Evolutionary conservation across 441 rosid species (phyloP).

Genomic region (Sinapis alba): DNA sequence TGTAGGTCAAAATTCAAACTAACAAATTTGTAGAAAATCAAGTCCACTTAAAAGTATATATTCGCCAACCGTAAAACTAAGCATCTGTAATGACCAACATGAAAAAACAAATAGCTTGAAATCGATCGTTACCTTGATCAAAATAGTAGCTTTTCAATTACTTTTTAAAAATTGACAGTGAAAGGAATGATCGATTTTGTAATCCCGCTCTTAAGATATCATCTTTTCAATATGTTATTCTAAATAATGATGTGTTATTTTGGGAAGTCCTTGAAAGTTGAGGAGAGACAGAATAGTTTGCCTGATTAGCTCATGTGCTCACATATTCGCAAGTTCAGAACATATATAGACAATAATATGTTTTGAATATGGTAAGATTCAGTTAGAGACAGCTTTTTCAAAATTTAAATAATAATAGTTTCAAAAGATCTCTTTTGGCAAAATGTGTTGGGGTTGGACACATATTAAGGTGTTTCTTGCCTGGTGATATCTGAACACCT

Average conservation of each 20-base stretch:
- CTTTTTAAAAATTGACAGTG: not conserved
- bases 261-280: not conserved
- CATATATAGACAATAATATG: not conserved
- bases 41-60: not conserved
- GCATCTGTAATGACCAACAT: not conserved
- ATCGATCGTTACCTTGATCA: not conserved
- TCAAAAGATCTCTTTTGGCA: conserved; percentile 12
- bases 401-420: not conserved
- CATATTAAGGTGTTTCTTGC: conserved; percentile 26
- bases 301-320: not conserved
- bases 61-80: not conserved
- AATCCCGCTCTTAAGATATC: not conserved
- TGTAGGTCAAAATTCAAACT: not conserved
- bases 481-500: conserved; percentile 33
- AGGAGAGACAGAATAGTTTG: not conserved
- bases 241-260: not conserved
- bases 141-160: not conserved
- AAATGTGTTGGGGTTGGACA: conserved; percentile 35
- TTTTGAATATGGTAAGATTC: conserved; percentile 1
- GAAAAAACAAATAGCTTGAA: not conserved
- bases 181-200: not conserved
- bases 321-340: conserved; percentile 6
- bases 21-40: not conserved
- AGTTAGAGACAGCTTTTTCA: not conserved
- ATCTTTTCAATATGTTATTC: not conserved